Conservation (phyloP, 2,329 filamentous ascomycete genomes). For the Neofusicoccum sp. region DNA sequence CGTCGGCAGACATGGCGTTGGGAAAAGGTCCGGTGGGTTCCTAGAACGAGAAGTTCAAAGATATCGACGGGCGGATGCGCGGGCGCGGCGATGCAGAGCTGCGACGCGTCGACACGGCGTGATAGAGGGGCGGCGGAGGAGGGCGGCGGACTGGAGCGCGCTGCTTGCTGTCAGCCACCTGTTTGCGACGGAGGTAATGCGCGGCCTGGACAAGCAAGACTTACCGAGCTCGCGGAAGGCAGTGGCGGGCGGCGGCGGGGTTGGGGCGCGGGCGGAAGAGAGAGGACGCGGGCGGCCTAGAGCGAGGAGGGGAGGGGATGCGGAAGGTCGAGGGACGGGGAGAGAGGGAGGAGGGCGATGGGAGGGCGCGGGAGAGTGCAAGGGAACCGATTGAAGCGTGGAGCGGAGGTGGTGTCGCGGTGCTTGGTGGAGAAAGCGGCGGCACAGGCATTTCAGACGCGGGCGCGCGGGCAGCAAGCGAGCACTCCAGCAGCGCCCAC, state of each 20-base stretch:
- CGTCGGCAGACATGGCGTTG: slow-evolving; percentile 46
- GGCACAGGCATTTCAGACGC: not conserved
- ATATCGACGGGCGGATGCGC: slow-evolving; percentile 13
- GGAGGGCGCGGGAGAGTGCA: slow-evolving; percentile 8
- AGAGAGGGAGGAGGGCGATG: slow-evolving; percentile 6
- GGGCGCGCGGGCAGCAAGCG: not conserved
- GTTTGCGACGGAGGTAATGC: slow-evolving; percentile 7
- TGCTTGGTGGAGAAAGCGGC: slow-evolving; percentile 8
- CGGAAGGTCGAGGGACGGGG: not conserved
- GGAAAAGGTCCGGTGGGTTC: slow-evolving; percentile 5
- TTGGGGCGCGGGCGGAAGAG: slow-evolving; percentile 1
- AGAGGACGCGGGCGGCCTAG: not conserved
- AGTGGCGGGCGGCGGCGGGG: slow-evolving; percentile 21
- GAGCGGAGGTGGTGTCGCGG: not conserved
- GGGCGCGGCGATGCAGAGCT: slow-evolving; percentile 3
- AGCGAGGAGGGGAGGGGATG: slow-evolving; percentile 1
- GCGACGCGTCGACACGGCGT: slow-evolving; percentile 9
- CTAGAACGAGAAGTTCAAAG: slow-evolving; percentile 16
- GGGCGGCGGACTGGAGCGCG: not conserved
- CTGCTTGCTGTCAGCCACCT: slow-evolving; percentile 15
- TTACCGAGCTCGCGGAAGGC: slow-evolving; percentile 20
- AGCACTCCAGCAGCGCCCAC: slow-evolving; percentile 1
- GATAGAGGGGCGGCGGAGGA: not conserved
- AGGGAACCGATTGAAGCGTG: not conserved
- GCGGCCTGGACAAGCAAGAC: slow-evolving; percentile 10